Percentiles rank a stretch among this genome's conserved stretches.
These are phyloP conservation scores for Solanum chiquidenum DNA, from an alignment of 257 asterid species.

Conservation along the genomic window DNA sequence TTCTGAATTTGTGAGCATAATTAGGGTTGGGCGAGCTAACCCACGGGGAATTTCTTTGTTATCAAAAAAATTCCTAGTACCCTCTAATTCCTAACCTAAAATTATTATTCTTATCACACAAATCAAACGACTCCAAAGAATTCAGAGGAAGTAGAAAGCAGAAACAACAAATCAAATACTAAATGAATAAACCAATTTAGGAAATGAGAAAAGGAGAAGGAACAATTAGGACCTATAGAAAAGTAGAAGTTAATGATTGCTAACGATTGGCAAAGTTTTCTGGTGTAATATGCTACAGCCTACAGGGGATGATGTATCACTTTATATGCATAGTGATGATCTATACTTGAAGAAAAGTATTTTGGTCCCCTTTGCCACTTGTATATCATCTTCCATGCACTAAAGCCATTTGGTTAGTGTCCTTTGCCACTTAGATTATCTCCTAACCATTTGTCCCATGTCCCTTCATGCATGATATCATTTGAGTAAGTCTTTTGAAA, in stretches of 20 bases:
- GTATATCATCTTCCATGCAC: neutral
- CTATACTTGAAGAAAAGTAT: neutral
- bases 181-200: neutral
- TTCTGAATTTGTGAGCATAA: neutral
- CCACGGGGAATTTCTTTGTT: neutral
- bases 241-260: neutral
- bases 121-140: neutral
- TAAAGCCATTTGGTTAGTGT: neutral
- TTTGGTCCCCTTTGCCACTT: neutral
- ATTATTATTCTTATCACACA: neutral
- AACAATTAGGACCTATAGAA: neutral
- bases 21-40: neutral
- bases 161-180: neutral
- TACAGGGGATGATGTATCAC: neutral
- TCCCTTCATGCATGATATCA: neutral
- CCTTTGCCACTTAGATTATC: neutral
- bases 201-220: neutral
- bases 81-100: neutral
- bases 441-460: neutral
- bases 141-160: neutral
- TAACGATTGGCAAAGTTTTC: neutral
- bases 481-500: neutral
- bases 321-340: neutral
- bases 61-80: neutral
- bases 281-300: neutral